These are phyloP conservation scores for Septoria petroselini DNA, from an alignment of 2,329 filamentous ascomycete genomes.

Conservation along the genomic window DNA sequence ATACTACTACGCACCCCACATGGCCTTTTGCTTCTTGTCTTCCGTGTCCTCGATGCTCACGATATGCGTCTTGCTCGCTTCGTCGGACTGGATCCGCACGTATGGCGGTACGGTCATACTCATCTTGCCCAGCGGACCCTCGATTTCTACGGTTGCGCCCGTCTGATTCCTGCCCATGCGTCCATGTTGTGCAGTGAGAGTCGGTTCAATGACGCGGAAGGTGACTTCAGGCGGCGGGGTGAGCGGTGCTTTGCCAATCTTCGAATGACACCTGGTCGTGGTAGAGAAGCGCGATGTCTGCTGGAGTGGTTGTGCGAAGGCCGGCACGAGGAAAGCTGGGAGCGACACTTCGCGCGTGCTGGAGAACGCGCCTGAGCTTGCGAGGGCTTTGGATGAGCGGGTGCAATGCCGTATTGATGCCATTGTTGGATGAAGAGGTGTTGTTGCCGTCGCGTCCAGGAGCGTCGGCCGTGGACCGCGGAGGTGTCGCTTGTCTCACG, in stretches of 20 bases:
- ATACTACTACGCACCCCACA: slow-evolving; percentile 73
- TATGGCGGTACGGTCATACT: slow-evolving; percentile 76
- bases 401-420: slow-evolving; percentile 26
- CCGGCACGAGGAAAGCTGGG: slow-evolving; percentile 70
- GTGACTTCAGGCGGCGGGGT: slow-evolving; percentile 81
- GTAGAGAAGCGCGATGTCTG: slow-evolving; percentile 64
- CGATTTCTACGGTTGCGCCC: slow-evolving; percentile 67
- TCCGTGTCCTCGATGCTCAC: slow-evolving; percentile 68
- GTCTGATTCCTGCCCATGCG: slow-evolving; percentile 59
- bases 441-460: slow-evolving; percentile 6
- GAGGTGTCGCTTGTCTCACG: slow-evolving; percentile 1
- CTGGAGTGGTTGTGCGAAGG: slow-evolving; percentile 53
- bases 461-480: slow-evolving; percentile 2
- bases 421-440: slow-evolving; percentile 22
- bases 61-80: slow-evolving; percentile 58
- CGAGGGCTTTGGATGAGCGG: slow-evolving; percentile 29
- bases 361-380: slow-evolving; percentile 14
- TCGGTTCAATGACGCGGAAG: slow-evolving; percentile 60
- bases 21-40: slow-evolving; percentile 75
- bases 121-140: slow-evolving; percentile 78
- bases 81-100: slow-evolving; percentile 67
- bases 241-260: slow-evolving; percentile 79
- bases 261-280: slow-evolving; percentile 65
- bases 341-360: slow-evolving; percentile 39
- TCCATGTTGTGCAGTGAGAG: slow-evolving; percentile 55